Evolutionary conservation across 2,329 filamentous ascomycete genomes (phyloP), one percentile per base, ranked within the genome.

Genomic region (Sarocladium kiliense): DNA sequence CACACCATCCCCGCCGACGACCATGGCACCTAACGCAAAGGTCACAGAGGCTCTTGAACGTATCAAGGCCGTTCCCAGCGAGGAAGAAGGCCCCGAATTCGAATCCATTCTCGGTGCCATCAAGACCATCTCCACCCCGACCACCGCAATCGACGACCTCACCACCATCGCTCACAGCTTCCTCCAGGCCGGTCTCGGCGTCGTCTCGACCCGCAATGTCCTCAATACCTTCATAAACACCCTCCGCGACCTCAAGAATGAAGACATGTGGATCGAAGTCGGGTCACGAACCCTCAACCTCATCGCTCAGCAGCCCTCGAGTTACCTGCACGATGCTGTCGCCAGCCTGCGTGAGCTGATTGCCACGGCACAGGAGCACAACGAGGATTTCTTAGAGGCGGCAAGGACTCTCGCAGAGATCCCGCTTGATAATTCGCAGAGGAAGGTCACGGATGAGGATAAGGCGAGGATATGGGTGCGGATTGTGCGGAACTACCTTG

Each of bases 401-500:
- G 94, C 94, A 26, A 85, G 86, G 66, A 78, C 82, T 10, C 81
- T 99, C 6, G 84, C 90, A 64, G 87, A 86, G 36, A 96, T 97
- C 63, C 88, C 91, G 32, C 85, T 97, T 47, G 93, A 99, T 67
- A 88, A 84, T 56, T 92, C 91, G 2, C 91, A 96, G 74, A 87
- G 93, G 50, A 85, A 88, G 56, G 85, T 97, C 34, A 84, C 86
- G 26, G 86, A 91, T 67, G 84, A 89, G 63, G 88, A 93, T 62
- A 92, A 91, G 72, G 90, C 91, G 9, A 79, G 80, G 55, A 83
- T 94, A 55, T 97, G 93, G 90, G 88, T 97, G 62, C 89, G 93
- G 58, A 96, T 99, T 66, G 91, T 95, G 67, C 85, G 94, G 59
- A 88, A 95, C 76, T 95, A 94, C 68, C 82, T 99, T 59, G 93